Conservation (phyloP, 1,284 basidiomycete species). For the Testicularia cyperi region DNA sequence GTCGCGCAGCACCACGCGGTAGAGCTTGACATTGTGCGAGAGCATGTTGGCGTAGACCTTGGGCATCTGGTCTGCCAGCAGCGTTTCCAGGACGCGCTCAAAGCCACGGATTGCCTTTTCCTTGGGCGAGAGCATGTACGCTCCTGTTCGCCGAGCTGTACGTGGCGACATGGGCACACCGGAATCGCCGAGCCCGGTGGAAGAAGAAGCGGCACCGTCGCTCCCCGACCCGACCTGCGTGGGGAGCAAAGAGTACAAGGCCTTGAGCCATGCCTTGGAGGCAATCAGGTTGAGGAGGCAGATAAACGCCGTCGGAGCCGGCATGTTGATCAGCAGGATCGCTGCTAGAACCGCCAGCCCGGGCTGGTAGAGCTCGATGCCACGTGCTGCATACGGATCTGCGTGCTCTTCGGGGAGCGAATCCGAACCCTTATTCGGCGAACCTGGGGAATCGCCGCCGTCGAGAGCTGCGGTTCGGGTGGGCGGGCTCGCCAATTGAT, state of each 20-base stretch:
- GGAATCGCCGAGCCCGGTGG: background rate
- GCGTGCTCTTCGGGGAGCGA: too few relatives aligned
- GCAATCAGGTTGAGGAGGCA: slow-evolving; percentile 76
- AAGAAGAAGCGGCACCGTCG: background rate
- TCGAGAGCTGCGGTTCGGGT: too few relatives aligned
- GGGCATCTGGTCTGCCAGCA: slow-evolving; percentile 89
- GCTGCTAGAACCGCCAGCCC: slow-evolving; percentile 68
- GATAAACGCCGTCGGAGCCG: slow-evolving; percentile 73
- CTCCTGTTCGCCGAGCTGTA: background rate
- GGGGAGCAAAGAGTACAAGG: slow-evolving; percentile 44
- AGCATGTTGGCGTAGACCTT: slow-evolving; percentile 67
- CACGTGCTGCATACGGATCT: slow-evolving; percentile 19
- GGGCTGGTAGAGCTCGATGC: slow-evolving; percentile 45
- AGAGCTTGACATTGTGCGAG: slow-evolving; percentile 33
- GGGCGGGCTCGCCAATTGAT: slow-evolving; percentile 8
- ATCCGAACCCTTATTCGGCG: too few relatives aligned
- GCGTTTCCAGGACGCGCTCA: slow-evolving; percentile 81
- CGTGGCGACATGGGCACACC: too few relatives aligned
- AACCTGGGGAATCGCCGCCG: too few relatives aligned
- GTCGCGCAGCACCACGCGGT: slow-evolving; percentile 27
- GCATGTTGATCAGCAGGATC: slow-evolving; percentile 85
- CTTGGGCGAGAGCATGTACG: slow-evolving; percentile 13
- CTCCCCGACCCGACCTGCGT: too few relatives aligned
- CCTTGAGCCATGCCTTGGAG: slow-evolving; percentile 47
- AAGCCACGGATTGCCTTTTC: slow-evolving; percentile 20